These are phyloP conservation scores for Aspergillus vadensis DNA, from an alignment of 2,329 filamentous ascomycete species.

Conservation along the genomic window DNA sequence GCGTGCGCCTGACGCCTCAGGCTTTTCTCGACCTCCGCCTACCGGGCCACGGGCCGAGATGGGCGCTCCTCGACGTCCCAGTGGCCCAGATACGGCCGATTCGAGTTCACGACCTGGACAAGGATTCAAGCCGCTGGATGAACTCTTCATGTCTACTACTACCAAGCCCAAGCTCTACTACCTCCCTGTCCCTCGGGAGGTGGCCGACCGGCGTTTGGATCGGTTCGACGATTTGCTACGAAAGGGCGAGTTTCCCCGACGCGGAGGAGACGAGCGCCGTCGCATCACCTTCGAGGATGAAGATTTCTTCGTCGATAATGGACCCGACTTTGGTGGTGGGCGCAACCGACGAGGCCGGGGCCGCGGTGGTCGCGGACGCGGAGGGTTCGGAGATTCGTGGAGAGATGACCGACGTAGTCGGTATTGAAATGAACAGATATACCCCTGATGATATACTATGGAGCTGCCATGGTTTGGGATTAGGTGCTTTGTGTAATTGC, in stretches of 20 bases:
- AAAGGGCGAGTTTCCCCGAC: slow-evolving; percentile 40
- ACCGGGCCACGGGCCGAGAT: slow-evolving; percentile 29
- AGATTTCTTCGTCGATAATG: slow-evolving; percentile 69
- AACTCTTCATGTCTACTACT: slow-evolving; percentile 61
- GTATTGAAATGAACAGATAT: slow-evolving; percentile 9
- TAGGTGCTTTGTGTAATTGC: not conserved
- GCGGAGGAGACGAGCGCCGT: slow-evolving; percentile 59
- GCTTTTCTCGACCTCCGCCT: slow-evolving; percentile 26
- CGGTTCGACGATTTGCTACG: slow-evolving; percentile 52
- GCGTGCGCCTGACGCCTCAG: slow-evolving; percentile 16
- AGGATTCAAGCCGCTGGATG: slow-evolving; percentile 60
- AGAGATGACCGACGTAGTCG: slow-evolving; percentile 15
- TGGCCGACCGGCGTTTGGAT: slow-evolving; percentile 67
- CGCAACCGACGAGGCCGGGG: slow-evolving; percentile 38
- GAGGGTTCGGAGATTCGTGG: slow-evolving; percentile 28
- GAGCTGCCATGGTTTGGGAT: not conserved
- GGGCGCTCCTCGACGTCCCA: slow-evolving; percentile 28
- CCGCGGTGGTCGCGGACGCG: slow-evolving; percentile 31
- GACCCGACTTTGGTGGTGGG: slow-evolving; percentile 55
- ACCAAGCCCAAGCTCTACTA: slow-evolving; percentile 68
- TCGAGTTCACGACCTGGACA: slow-evolving; percentile 33
- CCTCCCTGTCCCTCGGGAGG: slow-evolving; percentile 64
- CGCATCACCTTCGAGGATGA: slow-evolving; percentile 73
- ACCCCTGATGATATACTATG: not conserved
- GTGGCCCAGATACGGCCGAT: slow-evolving; percentile 21